These are phyloP conservation scores for Malassezia obtusa DNA, from an alignment of 1,284 basidiomycete species.

Conservation along the genomic window DNA sequence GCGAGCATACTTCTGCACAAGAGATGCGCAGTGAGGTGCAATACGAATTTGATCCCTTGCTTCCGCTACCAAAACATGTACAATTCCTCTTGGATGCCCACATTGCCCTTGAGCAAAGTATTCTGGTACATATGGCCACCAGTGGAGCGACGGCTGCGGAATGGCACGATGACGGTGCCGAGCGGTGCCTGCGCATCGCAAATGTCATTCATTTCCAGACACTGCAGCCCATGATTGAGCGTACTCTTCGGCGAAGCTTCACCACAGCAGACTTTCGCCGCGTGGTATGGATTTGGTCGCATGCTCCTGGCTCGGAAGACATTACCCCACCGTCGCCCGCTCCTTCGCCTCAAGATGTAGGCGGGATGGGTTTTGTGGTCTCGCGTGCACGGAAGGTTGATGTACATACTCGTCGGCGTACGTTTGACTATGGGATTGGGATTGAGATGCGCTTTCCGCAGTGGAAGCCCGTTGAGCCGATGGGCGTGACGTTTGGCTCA, in stretches of 20 bases:
- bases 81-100: constrained; percentile 29
- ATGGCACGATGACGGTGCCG: neutral
- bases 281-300: constrained; percentile 33
- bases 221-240: constrained; percentile 37
- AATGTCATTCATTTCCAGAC: constrained; percentile 33
- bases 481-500: constrained; percentile 24
- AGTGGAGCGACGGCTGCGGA: constrained; percentile 24
- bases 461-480: constrained; percentile 16
- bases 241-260: constrained; percentile 27
- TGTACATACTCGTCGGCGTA: constrained; percentile 19
- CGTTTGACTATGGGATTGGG: constrained; percentile 31
- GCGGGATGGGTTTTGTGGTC: constrained; percentile 33
- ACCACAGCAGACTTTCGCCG: constrained; percentile 25
- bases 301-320: constrained; percentile 11
- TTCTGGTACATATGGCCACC: constrained; percentile 42
- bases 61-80: constrained; percentile 29
- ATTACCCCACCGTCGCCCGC: neutral
- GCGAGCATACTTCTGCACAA: neutral
- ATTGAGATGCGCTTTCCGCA: constrained; percentile 23
- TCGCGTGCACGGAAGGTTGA: constrained; percentile 24
- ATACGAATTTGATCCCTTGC: neutral
- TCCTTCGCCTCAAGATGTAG: constrained; percentile 13
- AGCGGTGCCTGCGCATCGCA: constrained; percentile 26
- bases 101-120: constrained; percentile 33
- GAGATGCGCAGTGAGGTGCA: neutral